A percentile compares a stretch with the other conserved stretches of the same genome.
Conservation (phyloP, 2,329 filamentous ascomycete genomes). For the Bipolaris bicolor region DNA sequence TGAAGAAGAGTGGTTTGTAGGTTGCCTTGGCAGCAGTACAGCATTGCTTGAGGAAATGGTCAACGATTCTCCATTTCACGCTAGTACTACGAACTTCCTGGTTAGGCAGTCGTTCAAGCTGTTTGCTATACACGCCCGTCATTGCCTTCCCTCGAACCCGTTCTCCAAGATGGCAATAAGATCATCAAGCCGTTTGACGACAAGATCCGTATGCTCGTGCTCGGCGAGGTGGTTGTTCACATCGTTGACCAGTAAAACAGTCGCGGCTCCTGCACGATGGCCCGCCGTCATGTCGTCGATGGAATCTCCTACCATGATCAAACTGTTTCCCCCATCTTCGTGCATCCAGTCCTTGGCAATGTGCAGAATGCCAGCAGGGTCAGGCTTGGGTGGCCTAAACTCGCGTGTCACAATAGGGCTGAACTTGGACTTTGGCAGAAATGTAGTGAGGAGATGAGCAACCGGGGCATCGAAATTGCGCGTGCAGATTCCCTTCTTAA, state of each 20-base stretch:
- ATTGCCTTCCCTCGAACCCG: constrained; percentile 68
- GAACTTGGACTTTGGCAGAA: constrained; percentile 72
- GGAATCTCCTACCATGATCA: constrained; percentile 66
- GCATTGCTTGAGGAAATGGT: no score
- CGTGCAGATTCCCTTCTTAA: constrained; percentile 88
- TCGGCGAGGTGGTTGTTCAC: constrained; percentile 72
- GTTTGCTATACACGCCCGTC: constrained; percentile 25
- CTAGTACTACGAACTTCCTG: no score
- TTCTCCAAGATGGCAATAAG: constrained; percentile 75
- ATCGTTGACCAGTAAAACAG: constrained; percentile 86
- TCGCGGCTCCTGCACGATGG: constrained; percentile 80
- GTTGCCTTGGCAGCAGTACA: no score
- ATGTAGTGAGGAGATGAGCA: constrained; percentile 73
- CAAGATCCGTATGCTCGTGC: constrained; percentile 78
- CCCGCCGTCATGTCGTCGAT: constrained; percentile 95
- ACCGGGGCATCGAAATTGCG: constrained; percentile 86
- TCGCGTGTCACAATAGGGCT: constrained; percentile 83
- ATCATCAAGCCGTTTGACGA: constrained; percentile 73
- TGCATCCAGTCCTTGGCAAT: constrained; percentile 77
- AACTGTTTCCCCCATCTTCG: constrained; percentile 51
- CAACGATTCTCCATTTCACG: no score
- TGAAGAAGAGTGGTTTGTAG: no score
- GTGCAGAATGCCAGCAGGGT: constrained; percentile 85
- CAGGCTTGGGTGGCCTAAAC: constrained; percentile 82
- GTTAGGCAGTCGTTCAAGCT: no score